Percentiles rank a stretch among this genome's conserved stretches.
Conservation (phyloP, 352 stramenopile genomes). For the Phytophthora melonis region DNA sequence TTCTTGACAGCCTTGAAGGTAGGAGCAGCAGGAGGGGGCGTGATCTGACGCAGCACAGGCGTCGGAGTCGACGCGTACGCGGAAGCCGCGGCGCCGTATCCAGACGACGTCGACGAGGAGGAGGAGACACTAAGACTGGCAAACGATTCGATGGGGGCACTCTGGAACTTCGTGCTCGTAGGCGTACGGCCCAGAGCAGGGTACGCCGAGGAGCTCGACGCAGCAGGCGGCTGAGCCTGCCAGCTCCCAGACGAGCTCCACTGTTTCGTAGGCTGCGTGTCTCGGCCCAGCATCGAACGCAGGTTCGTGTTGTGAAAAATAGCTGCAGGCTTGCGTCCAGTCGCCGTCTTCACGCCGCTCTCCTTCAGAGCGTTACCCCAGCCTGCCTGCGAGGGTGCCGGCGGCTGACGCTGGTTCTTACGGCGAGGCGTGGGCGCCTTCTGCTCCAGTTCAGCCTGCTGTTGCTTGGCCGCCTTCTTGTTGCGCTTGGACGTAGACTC, state of each 20-base stretch:
- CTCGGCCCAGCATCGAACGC: constrained; percentile 50
- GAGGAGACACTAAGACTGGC: constrained; percentile 48
- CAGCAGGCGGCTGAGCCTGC: constrained; percentile 44
- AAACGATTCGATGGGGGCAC: constrained; percentile 61
- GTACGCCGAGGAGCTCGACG: constrained; percentile 29
- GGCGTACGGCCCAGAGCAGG: constrained; percentile 40
- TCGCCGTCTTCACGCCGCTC: constrained; percentile 50
- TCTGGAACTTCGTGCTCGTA: constrained; percentile 72
- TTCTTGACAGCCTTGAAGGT: constrained; percentile 65
- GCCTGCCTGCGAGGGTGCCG: constrained; percentile 51
- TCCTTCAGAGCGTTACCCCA: constrained; percentile 82
- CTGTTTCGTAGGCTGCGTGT: constrained; percentile 45
- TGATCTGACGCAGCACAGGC: constrained; percentile 36
- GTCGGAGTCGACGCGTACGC: constrained; percentile 45
- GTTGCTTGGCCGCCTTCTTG: constrained; percentile 45
- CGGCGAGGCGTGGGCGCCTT: constrained; percentile 18
- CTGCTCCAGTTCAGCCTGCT: constrained; percentile 33
- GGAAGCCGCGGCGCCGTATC: constrained; percentile 44
- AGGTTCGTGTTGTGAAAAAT: constrained; percentile 74
- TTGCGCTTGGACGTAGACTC: constrained; percentile 54
- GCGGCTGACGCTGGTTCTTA: constrained; percentile 43
- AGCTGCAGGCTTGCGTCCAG: constrained; percentile 44
- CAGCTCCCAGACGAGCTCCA: constrained; percentile 69
- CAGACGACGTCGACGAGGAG: constrained; percentile 38
- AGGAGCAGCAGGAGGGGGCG: constrained; percentile 25